These are phyloP conservation scores for Pseudogymnoascus sp. DNA, from an alignment of 2,329 filamentous ascomycete species.

Conservation along the genomic window DNA sequence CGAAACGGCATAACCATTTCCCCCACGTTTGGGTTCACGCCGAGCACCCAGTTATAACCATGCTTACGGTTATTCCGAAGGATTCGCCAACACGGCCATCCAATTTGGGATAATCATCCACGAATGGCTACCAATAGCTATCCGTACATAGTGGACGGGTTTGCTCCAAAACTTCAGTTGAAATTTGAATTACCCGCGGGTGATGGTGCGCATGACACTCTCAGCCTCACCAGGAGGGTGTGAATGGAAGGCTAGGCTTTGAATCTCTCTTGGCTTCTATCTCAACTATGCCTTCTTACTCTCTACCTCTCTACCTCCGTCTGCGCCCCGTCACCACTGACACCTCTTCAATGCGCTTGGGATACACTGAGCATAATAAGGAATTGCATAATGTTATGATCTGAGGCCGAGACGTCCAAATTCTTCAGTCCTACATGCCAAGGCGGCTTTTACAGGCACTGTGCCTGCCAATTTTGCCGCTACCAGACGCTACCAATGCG, in stretches of 20 bases:
- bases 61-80: background rate
- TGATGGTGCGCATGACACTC: background rate
- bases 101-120: background rate
- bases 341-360: background rate
- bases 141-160: background rate
- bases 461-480: background rate
- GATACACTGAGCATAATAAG: background rate
- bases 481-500: background rate
- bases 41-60: background rate
- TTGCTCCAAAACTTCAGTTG: background rate
- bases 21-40: background rate
- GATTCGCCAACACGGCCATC: background rate
- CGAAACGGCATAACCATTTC: background rate
- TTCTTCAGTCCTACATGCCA: background rate
- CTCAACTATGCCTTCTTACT: background rate
- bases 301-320: background rate
- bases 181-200: background rate
- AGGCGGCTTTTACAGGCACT: background rate
- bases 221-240: background rate
- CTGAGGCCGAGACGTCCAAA: background rate
- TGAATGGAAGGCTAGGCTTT: background rate
- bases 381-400: background rate
- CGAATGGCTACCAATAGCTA: background rate
- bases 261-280: background rate
- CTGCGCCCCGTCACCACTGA: background rate